Evolutionary conservation across 140 eudicot species (phyloP), one percentile per base, ranked within the genome.

Genomic region (Stevia rebaudiana): DNA sequence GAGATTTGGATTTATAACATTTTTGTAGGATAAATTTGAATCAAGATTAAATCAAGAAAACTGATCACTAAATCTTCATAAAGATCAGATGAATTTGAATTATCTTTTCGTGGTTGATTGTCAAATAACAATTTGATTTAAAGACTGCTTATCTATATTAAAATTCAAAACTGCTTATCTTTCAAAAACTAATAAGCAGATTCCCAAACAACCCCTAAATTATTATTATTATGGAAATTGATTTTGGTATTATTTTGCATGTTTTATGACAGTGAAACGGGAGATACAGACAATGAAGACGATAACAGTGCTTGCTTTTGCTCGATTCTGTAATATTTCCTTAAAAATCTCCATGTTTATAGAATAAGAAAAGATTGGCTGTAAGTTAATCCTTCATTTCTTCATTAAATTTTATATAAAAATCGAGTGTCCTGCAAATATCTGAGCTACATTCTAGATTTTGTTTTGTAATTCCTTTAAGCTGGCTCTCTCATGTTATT

Each of bases 301-400:
- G 82, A 84, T 36, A 69, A 62, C 24, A 59, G 79, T 63, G 77
- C 80, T 63, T 84, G 94, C 70, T 75, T 81, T 53, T 85, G 94
- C 79, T 67, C 70, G 59, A 81, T 81, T 68, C 88, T 85, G 47
- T 85, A 81, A 85, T 47, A 78, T 74, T 69, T 53, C 51, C 13
- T 33, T 19, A 71, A 67, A 39, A 21, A 43, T 70, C 19, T 49
- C 44, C 57, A 25, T 69, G 67, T 64, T 40, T 36, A 57, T 74
- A 61, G 47, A 42, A 69, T 55, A 75, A 68, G 58, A 44, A 43
- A 48, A 66, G 70, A 67, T 50, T 67, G 42, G 63, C 40, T 63
- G 74, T 73, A 61, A 68, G 80, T 68, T 57, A 67, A 49, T 60
- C 64, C 31, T 54, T 58, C 77, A 63, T 69, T 69, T 44, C 76